phyloP scores from a whole-genome alignment of 345 rosid genomes.

The Eucalyptus marginata region DNA sequence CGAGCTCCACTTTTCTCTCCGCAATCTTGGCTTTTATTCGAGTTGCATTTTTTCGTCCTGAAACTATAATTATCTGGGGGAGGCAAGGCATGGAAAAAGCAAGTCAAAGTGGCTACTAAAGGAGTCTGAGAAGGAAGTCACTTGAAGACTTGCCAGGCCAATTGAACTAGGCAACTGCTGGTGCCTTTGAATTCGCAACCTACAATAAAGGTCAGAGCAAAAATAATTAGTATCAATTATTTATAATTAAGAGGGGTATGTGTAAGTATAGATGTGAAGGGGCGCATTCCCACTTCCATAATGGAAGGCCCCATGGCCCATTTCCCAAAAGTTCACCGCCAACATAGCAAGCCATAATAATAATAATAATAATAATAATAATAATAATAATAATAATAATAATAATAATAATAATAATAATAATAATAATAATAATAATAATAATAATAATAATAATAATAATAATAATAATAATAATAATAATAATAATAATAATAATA shows the following conservation, averaged over 20 bases:
- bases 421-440: background rate
- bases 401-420: background rate
- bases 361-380: background rate
- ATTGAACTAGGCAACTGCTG: slow-evolving; percentile 12
- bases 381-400: background rate
- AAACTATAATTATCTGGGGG: background rate
- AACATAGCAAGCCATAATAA: background rate
- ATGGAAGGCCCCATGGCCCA: background rate
- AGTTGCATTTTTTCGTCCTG: background rate
- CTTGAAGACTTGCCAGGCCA: slow-evolving; percentile 5
- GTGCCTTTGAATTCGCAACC: background rate
- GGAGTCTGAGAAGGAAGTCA: slow-evolving; percentile 20
- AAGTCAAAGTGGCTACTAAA: background rate
- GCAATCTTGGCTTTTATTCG: background rate
- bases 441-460: background rate
- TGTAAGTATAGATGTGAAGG: background rate
- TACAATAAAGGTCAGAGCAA: background rate
- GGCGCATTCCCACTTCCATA: background rate
- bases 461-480: background rate
- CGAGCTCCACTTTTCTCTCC: background rate
- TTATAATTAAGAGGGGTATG: background rate
- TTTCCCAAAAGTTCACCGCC: background rate
- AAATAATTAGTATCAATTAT: background rate
- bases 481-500: background rate
- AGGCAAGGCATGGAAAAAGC: slow-evolving; percentile 1